phyloP scores from a whole-genome alignment of 257 asterid species.

The Solanum rostratum region DNA sequence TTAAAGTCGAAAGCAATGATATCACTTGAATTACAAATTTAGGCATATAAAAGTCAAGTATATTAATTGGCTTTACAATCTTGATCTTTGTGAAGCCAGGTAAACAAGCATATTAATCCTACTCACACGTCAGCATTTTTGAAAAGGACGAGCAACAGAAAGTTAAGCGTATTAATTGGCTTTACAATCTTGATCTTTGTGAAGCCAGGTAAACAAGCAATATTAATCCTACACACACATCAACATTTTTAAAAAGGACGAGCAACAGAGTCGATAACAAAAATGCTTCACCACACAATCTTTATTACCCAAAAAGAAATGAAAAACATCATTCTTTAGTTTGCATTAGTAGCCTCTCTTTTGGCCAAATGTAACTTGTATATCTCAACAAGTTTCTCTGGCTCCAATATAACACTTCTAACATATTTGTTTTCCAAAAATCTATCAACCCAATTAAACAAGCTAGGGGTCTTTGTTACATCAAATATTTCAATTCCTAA shows the following conservation, averaged over 20 bases:
- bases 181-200: neutral
- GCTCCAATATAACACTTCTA: constrained; percentile 13
- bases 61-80: neutral
- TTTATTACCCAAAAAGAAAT: neutral
- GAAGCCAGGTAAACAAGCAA: neutral
- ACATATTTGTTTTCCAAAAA: constrained; percentile 9
- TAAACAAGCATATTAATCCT: neutral
- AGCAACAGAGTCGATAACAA: neutral
- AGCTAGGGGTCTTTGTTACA: neutral
- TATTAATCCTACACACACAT: neutral
- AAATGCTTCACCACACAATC: neutral
- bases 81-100: neutral
- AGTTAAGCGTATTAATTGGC: neutral
- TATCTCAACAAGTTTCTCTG: constrained; percentile 12
- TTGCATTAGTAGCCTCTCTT: neutral
- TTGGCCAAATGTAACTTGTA: constrained; percentile 1
- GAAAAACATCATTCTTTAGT: neutral
- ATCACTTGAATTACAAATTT: neutral
- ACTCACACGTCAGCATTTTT: neutral
- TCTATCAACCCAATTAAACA: constrained; percentile 22
- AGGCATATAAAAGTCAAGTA: neutral
- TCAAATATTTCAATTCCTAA: neutral
- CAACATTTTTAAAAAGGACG: neutral
- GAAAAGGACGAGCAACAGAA: neutral
- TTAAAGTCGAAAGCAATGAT: neutral